These are phyloP conservation scores for Pythium myriotylum DNA, from an alignment of 352 stramenopile genomes.

Conservation along the genomic window DNA sequence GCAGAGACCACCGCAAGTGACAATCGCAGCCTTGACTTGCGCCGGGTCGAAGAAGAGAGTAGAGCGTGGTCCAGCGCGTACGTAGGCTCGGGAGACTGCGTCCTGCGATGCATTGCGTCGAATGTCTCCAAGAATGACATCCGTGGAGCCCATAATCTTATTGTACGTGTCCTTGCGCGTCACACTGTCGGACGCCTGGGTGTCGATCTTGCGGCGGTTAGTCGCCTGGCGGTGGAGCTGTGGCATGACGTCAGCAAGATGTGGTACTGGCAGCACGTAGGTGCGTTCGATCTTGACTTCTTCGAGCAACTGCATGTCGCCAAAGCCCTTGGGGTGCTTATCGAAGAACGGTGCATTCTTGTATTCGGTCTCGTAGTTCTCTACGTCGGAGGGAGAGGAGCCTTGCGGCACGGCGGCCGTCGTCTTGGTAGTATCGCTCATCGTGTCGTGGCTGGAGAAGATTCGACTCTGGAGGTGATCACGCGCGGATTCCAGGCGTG, in stretches of 20 bases:
- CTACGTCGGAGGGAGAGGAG: constrained; percentile 27
- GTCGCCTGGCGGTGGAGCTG: constrained; percentile 48
- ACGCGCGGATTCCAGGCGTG: background rate
- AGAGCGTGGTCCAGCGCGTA: constrained; percentile 72
- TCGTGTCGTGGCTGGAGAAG: constrained; percentile 3
- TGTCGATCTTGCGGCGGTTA: constrained; percentile 84
- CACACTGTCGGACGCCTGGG: constrained; percentile 52
- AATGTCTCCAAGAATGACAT: constrained; percentile 85
- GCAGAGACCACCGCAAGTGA: constrained; percentile 94
- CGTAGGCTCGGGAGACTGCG: constrained; percentile 71
- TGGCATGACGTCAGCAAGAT: constrained; percentile 73
- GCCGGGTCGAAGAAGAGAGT: constrained; percentile 77
- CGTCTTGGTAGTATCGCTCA: constrained; percentile 19
- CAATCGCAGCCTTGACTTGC: constrained; percentile 88
- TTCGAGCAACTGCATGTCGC: constrained; percentile 76
- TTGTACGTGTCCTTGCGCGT: constrained; percentile 84
- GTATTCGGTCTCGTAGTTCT: constrained; percentile 48
- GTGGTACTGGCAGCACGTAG: constrained; percentile 74
- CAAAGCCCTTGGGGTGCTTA: constrained; percentile 83
- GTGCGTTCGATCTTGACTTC: constrained; percentile 64
- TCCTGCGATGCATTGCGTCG: constrained; percentile 69
- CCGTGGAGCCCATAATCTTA: constrained; percentile 83
- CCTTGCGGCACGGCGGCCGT: constrained; percentile 6
- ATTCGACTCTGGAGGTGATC: constrained; percentile 18
- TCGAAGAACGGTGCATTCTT: constrained; percentile 72